Conservation (phyloP, 2,329 filamentous ascomycete species). For the Trichoderma semiorbis region DNA sequence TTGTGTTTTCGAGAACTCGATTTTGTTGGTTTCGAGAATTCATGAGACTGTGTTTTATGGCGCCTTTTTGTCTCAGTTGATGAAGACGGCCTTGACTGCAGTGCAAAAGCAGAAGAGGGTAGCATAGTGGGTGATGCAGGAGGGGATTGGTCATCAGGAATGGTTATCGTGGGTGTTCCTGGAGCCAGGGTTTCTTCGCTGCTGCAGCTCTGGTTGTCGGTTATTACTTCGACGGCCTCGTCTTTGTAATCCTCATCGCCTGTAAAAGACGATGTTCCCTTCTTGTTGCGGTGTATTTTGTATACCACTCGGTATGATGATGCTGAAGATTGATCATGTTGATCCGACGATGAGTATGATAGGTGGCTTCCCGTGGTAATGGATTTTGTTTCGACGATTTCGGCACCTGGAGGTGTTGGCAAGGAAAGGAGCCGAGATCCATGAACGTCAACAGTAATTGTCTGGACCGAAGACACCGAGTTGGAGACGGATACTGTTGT, state of each 20-base stretch:
- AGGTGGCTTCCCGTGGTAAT: constrained; percentile 16
- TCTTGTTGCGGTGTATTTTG: constrained; percentile 52
- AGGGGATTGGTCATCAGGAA: neutral
- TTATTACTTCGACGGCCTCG: constrained; percentile 23
- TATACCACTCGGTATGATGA: constrained; percentile 56
- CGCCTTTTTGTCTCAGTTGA: neutral
- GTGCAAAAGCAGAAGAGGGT: neutral
- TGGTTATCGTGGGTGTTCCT: neutral
- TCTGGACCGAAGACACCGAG: constrained; percentile 57
- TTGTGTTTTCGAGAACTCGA: constrained; percentile 13
- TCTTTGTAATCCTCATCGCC: constrained; percentile 31
- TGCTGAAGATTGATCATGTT: constrained; percentile 21
- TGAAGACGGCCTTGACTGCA: neutral
- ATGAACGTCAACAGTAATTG: constrained; percentile 61
- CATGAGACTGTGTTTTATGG: neutral
- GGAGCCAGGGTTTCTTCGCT: constrained; percentile 5
- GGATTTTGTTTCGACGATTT: constrained; percentile 51
- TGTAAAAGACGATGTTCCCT: constrained; percentile 40
- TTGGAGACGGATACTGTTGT: constrained; percentile 60
- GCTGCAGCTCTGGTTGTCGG: neutral
- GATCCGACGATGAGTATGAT: constrained; percentile 20
- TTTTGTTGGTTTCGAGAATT: constrained; percentile 15
- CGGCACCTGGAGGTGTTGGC: constrained; percentile 54
- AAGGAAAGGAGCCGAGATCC: constrained; percentile 50
- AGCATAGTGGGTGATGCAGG: neutral